Evolutionary conservation across 495 filamentous ascomycete species (phyloP).

Genomic region (Penicillium roqueforti): DNA sequence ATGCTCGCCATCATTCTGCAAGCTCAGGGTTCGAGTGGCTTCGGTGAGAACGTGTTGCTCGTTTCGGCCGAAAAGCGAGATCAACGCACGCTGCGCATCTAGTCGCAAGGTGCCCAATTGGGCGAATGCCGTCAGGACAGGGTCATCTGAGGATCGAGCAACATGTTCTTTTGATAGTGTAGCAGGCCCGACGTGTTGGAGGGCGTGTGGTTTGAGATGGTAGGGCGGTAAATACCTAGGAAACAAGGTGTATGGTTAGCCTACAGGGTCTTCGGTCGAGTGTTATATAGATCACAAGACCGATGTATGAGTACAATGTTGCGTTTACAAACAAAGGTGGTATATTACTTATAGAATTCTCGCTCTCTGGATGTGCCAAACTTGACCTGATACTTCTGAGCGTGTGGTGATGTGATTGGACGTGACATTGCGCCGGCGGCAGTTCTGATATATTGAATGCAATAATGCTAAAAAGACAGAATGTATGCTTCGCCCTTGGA

Average conservation of each 20-base stretch:
- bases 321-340: background rate
- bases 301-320: background rate
- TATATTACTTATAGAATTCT: constrained; percentile 24
- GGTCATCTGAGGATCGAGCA: constrained; percentile 39
- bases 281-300: background rate
- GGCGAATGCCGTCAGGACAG: constrained; percentile 56
- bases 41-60: constrained; percentile 58
- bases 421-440: constrained; percentile 5
- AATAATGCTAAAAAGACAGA: background rate
- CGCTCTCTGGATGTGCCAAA: constrained; percentile 17
- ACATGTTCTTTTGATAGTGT: constrained; percentile 3
- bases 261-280: background rate
- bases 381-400: constrained; percentile 1
- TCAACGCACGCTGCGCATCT: constrained; percentile 46
- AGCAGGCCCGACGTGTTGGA: constrained; percentile 9
- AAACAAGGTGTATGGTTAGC: constrained; percentile 4
- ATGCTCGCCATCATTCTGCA: constrained; percentile 32
- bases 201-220: constrained; percentile 9
- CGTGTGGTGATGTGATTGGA: background rate
- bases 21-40: constrained; percentile 51
- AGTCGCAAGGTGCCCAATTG: constrained; percentile 55
- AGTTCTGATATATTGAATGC: background rate
- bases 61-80: constrained; percentile 54
- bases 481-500: background rate
- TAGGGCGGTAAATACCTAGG: constrained; percentile 22